Conservation (phyloP, 305 asterid species). For the Fraxinus xanthoxyloides region DNA sequence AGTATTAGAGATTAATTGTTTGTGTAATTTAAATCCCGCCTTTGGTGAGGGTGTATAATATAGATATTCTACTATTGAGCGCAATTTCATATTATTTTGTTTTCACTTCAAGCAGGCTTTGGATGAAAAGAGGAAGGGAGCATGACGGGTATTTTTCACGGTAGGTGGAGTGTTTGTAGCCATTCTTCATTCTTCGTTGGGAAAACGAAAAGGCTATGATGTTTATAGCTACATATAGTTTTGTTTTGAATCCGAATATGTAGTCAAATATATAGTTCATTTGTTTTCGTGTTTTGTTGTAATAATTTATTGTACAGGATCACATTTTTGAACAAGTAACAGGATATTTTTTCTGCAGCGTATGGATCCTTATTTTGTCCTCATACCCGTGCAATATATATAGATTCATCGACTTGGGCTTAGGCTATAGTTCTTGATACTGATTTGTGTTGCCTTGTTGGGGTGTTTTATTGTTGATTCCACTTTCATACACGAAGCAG, state of each 20-base stretch:
- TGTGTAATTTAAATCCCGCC: background rate
- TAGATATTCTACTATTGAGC: background rate
- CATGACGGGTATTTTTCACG: conserved; percentile 31
- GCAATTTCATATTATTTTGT: background rate
- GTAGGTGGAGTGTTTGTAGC: too few species aligned
- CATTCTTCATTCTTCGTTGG: too few species aligned
- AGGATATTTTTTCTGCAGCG: conserved; percentile 10
- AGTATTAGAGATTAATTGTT: background rate
- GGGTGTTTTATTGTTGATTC: background rate
- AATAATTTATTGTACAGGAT: conserved; percentile 35
- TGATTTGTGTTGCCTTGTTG: too few species aligned
- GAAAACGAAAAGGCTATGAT: too few species aligned
- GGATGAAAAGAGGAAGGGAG: conserved; percentile 79
- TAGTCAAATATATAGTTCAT: conserved; percentile 29
- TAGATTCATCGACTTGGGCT: background rate
- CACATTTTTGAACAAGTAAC: background rate
- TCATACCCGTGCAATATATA: too few species aligned
- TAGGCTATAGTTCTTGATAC: too few species aligned
- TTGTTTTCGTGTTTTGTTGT: conserved; percentile 17
- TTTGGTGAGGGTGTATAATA: background rate
- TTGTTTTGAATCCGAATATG: background rate
- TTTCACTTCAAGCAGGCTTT: conserved; percentile 85
- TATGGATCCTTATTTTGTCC: too few species aligned
- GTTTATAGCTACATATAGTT: background rate
- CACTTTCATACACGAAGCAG: background rate